Evolutionary conservation across 306 rosid species (phyloP).

Genomic region (Quercus robur): DNA sequence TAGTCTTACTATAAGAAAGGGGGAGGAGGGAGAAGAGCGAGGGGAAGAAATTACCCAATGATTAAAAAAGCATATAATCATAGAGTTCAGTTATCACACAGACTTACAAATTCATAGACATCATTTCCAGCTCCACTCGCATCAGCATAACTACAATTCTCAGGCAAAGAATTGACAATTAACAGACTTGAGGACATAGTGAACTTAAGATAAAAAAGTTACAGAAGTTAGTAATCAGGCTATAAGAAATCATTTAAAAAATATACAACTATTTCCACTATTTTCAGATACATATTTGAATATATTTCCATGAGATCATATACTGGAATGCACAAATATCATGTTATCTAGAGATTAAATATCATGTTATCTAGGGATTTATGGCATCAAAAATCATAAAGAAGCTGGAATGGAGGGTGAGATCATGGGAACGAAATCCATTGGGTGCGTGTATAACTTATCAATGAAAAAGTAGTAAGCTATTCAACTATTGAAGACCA

Average conservation of each 20-base stretch:
- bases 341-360: background rate
- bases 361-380: background rate
- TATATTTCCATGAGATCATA: background rate
- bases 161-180: slow-evolving; percentile 19
- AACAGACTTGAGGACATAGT: background rate
- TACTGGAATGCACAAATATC: background rate
- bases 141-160: slow-evolving; percentile 82
- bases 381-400: background rate
- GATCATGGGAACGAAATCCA: background rate
- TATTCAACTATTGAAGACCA: background rate
- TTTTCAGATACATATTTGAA: background rate
- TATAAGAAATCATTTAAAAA: background rate
- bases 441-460: background rate
- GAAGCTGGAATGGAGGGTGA: no score
- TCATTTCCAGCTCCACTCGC: slow-evolving; percentile 90
- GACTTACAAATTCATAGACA: slow-evolving; percentile 92
- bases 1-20: background rate
- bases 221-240: background rate
- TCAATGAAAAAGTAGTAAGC: background rate
- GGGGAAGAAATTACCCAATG: background rate
- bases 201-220: background rate
- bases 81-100: background rate
- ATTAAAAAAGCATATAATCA: background rate
- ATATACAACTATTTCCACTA: background rate
- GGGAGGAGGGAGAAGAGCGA: background rate